Evolutionary conservation across 768 basidiomycete species (phyloP).

Genomic region (Suillus placidus): DNA sequence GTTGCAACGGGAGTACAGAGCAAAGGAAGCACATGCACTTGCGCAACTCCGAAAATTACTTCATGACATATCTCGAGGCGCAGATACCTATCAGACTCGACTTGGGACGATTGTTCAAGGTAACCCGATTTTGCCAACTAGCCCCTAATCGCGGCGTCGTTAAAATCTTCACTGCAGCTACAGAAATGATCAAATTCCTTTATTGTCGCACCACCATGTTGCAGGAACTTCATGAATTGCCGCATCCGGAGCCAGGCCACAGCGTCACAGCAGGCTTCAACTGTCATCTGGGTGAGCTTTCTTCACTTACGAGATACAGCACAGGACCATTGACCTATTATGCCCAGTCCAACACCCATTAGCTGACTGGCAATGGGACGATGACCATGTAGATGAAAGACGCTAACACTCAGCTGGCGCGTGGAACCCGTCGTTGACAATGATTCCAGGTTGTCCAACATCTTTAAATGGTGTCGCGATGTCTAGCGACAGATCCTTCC

Average conservation of each 20-base stretch:
- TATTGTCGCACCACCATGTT: not conserved
- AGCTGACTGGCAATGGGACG: too few relatives aligned
- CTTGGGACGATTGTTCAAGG: slow-evolving; percentile 2
- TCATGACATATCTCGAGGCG: not conserved
- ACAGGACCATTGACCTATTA: not conserved
- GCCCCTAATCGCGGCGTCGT: not conserved
- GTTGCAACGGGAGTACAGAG: slow-evolving; percentile 3
- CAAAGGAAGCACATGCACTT: not conserved
- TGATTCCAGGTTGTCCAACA: not conserved
- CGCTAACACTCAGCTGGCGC: not conserved
- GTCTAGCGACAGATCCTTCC: not conserved
- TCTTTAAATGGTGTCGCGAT: not conserved
- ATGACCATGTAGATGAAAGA: slow-evolving; percentile 1
- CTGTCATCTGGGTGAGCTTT: not conserved
- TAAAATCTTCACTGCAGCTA: slow-evolving; percentile 2
- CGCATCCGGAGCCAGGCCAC: not conserved
- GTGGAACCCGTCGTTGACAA: not conserved
- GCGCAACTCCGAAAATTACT: not conserved
- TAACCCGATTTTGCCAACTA: not conserved
- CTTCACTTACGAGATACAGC: not conserved
- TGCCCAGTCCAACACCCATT: not conserved
- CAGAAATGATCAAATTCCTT: not conserved
- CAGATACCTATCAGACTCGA: not conserved
- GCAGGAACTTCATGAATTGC: not conserved
- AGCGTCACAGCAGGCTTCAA: not conserved